Evolutionary conservation across 2,329 filamentous ascomycete species (phyloP).

Genomic region (Penicillium palitans): DNA sequence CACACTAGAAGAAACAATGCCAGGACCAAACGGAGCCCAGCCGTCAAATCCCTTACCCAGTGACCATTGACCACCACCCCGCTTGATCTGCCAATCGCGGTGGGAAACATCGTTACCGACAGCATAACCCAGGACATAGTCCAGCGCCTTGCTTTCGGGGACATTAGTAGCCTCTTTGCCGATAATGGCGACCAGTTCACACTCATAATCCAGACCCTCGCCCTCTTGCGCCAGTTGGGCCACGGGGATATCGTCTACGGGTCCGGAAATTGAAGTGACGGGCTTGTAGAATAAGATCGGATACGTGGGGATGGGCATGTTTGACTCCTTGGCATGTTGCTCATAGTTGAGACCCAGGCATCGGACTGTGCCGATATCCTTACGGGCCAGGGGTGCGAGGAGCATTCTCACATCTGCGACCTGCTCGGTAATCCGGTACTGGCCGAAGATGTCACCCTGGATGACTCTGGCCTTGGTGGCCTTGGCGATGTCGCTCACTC

Average conservation of each 20-base stretch:
- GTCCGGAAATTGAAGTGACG: slow-evolving; percentile 63
- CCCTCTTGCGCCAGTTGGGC: slow-evolving; percentile 64
- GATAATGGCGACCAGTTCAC: slow-evolving; percentile 73
- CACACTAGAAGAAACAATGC: slow-evolving; percentile 61
- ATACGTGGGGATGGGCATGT: slow-evolving; percentile 67
- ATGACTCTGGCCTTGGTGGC: slow-evolving; percentile 63
- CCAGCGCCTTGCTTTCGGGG: slow-evolving; percentile 63
- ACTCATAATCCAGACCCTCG: slow-evolving; percentile 74
- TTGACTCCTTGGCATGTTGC: slow-evolving; percentile 68
- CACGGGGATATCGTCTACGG: slow-evolving; percentile 66
- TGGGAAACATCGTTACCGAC: slow-evolving; percentile 80
- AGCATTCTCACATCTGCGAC: slow-evolving; percentile 55
- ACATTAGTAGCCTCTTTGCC: slow-evolving; percentile 67
- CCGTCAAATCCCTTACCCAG: slow-evolving; percentile 74
- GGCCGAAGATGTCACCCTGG: slow-evolving; percentile 65
- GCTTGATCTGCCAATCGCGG: slow-evolving; percentile 72
- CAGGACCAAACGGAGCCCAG: slow-evolving; percentile 72
- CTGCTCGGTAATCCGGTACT: slow-evolving; percentile 63
- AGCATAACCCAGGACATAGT: slow-evolving; percentile 72
- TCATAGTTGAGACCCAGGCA: slow-evolving; percentile 73
- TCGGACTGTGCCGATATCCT: slow-evolving; percentile 66
- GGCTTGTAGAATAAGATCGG: slow-evolving; percentile 77
- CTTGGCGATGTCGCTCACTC: slow-evolving; percentile 61
- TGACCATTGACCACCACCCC: slow-evolving; percentile 68
- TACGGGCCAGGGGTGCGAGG: slow-evolving; percentile 63